Evolutionary conservation across 345 rosid species (phyloP).

Genomic region (Xanthoceras sorbifolium): DNA sequence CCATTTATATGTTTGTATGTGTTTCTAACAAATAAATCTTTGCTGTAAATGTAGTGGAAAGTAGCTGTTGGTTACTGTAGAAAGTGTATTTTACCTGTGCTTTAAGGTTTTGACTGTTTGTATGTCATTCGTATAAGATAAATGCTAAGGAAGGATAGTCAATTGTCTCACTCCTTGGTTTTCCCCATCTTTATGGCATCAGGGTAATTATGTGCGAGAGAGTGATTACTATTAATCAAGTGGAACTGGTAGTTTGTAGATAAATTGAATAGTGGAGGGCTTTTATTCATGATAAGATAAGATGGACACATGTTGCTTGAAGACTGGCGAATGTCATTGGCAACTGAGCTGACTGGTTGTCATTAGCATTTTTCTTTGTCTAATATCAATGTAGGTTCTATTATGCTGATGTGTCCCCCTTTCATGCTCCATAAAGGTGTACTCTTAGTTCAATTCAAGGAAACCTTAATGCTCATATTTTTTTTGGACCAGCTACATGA

Average conservation of each 20-base stretch:
- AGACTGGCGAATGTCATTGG: background rate
- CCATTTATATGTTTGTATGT: background rate
- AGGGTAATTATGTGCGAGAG: background rate
- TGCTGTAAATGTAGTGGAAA: background rate
- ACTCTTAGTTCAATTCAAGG: background rate
- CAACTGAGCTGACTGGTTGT: background rate
- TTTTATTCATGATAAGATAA: background rate
- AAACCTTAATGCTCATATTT: background rate
- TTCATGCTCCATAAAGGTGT: background rate
- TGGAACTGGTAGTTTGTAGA: background rate
- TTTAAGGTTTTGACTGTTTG: background rate
- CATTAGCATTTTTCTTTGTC: background rate
- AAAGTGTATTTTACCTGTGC: background rate
- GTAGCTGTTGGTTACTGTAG: background rate
- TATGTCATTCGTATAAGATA: background rate
- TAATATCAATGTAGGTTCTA: background rate
- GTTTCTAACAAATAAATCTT: background rate
- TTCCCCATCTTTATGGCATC: background rate
- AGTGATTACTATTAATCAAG: background rate
- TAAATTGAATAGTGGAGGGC: background rate
- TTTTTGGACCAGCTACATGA: background rate
- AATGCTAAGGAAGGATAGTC: background rate
- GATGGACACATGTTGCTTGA: background rate
- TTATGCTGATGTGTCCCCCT: background rate
- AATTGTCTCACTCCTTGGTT: background rate